Evolutionary conservation across 768 basidiomycete genomes (phyloP).

Genomic region (Boletus huronensis): DNA sequence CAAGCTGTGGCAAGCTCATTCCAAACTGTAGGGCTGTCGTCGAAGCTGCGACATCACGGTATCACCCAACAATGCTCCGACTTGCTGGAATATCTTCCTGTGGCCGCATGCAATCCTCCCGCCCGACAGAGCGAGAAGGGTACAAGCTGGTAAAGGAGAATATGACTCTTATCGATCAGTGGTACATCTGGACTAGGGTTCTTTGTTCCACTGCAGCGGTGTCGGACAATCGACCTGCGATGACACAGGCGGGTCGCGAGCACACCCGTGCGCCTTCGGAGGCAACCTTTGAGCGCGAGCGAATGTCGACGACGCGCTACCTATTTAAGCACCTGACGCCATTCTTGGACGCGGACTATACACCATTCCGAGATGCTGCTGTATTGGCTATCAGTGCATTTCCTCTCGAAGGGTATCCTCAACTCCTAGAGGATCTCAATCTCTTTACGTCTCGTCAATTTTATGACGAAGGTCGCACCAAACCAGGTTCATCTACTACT

Average conservation of each 20-base stretch:
- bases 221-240: slow-evolving; percentile 55
- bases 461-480: slow-evolving; percentile 62
- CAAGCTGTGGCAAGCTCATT: slow-evolving; percentile 44
- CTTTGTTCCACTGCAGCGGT: slow-evolving; percentile 79
- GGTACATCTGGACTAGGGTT: slow-evolving; percentile 80
- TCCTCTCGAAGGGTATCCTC: slow-evolving; percentile 70
- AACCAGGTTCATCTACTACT: slow-evolving; percentile 41
- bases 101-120: slow-evolving; percentile 37
- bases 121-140: slow-evolving; percentile 50
- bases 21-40: slow-evolving; percentile 58
- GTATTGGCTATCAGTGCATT: slow-evolving; percentile 89
- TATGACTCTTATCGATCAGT: slow-evolving; percentile 63
- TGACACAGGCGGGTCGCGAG: slow-evolving; percentile 56
- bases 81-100: slow-evolving; percentile 69
- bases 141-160: slow-evolving; percentile 54
- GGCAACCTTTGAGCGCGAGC: slow-evolving; percentile 73
- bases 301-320: slow-evolving; percentile 76
- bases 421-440: slow-evolving; percentile 80
- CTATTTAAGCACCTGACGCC: slow-evolving; percentile 84
- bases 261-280: slow-evolving; percentile 71
- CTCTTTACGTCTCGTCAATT: slow-evolving; percentile 78
- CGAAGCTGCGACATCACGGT: slow-evolving; percentile 65
- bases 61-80: slow-evolving; percentile 67
- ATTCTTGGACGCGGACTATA: slow-evolving; percentile 83
- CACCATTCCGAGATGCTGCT: slow-evolving; percentile 78